These are phyloP conservation scores for Penicillium paradoxum DNA, from an alignment of 495 filamentous ascomycete genomes.

Conservation along the genomic window DNA sequence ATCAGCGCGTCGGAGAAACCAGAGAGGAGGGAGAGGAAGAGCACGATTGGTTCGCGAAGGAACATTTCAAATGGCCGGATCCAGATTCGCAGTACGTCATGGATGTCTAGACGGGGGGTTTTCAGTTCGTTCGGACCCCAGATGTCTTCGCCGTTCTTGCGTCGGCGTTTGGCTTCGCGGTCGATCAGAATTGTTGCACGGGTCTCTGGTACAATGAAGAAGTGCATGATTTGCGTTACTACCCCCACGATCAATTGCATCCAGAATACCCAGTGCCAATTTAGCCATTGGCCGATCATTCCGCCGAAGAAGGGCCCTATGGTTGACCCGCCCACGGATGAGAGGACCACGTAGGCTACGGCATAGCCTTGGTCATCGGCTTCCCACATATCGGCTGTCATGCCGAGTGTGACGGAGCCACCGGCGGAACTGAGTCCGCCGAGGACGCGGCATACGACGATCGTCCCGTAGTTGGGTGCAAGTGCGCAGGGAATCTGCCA, in stretches of 20 bases:
- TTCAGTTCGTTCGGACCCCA: conserved; percentile 61
- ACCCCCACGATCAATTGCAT: conserved; percentile 73
- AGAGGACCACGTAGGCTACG: conserved; percentile 70
- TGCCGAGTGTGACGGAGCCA: conserved; percentile 75
- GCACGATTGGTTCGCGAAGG: conserved; percentile 69
- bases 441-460: conserved; percentile 61
- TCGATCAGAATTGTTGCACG: conserved; percentile 63
- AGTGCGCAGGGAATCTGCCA: conserved; percentile 69
- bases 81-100: conserved; percentile 58
- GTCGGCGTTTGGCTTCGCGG: conserved; percentile 58
- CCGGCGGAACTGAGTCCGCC: conserved; percentile 71
- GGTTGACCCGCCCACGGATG: conserved; percentile 69
- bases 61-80: conserved; percentile 74
- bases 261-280: conserved; percentile 80
- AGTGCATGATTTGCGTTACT: conserved; percentile 58
- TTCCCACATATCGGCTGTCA: conserved; percentile 79
- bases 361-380: conserved; percentile 60
- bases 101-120: conserved; percentile 43
- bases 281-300: conserved; percentile 59
- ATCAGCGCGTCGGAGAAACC: conserved; percentile 79
- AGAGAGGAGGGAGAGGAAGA: conserved; percentile 64
- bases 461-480: conserved; percentile 62
- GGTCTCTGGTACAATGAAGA: conserved; percentile 65
- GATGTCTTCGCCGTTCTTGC: conserved; percentile 54
- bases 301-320: conserved; percentile 78